phyloP scores from a whole-genome alignment of 768 basidiomycete species.

The Termitomyces sp. region DNA sequence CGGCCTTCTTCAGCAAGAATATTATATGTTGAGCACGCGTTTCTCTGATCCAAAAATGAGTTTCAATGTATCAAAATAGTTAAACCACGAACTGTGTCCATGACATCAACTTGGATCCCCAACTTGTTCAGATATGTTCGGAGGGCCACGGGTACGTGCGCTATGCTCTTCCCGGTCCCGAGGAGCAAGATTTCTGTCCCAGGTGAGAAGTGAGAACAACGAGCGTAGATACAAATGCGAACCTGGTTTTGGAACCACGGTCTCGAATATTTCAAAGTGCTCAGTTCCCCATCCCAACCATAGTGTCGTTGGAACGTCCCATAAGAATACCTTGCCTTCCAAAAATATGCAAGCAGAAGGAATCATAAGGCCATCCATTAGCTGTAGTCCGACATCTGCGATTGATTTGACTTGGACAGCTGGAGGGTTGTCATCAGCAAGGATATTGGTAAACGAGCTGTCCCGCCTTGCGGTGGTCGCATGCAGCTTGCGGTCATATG shows the following conservation, averaged over 20 bases:
- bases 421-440: conserved; percentile 63
- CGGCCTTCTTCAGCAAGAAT: conserved; percentile 90
- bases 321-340: conserved; percentile 82
- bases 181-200: conserved; percentile 79
- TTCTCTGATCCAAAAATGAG: conserved; percentile 48
- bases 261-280: conserved; percentile 77
- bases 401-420: conserved; percentile 70
- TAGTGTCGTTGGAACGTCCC: conserved; percentile 69
- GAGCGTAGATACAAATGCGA: conserved; percentile 17
- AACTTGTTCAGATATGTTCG: conserved; percentile 62
- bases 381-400: conserved; percentile 55
- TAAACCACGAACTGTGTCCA: conserved; percentile 65
- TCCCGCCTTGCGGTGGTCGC: conserved; percentile 11
- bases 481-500: conserved; percentile 12
- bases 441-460: conserved; percentile 62
- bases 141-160: conserved; percentile 64
- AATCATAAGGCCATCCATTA: conserved; percentile 75
- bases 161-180: conserved; percentile 74
- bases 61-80: background rate
- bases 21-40: conserved; percentile 95
- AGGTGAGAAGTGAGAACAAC: background rate
- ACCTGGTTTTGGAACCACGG: conserved; percentile 85
- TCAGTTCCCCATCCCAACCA: conserved; percentile 72
- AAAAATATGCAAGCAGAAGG: conserved; percentile 79
- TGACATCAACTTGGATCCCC: conserved; percentile 86